Base-by-base conservation (phyloP, 129 eudicot genomes). In the Dittrichia graveolens region DNA sequence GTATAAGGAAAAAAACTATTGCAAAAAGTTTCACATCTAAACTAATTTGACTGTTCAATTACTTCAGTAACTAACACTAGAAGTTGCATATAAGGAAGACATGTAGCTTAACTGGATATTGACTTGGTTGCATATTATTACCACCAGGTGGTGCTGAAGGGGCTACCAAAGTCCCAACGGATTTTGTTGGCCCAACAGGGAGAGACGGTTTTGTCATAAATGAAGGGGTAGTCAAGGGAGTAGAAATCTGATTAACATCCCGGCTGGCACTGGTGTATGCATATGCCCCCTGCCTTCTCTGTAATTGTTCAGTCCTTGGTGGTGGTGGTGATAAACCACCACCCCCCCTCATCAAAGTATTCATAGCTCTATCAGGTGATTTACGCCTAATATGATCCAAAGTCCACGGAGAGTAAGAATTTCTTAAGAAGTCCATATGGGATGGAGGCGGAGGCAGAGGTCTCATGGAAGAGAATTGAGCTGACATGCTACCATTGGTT, bases 381-480 rank as follows among this genome's bases (percentile, higher is more conserved):
- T 88, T 87, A 71, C 75, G 85, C 80, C 95, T 83, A 43, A 93
- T 63, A 45, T 83, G 81, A 43, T 89, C 95, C 84, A 85, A 70
- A 8, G 86, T 79, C 98, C 92, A 89, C 1, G 91, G 84, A 61
- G 96, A 84, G 78, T 80, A 80, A 38, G 88, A 69, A 82, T 49
- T 72, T 65, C 84, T 79, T 34, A 76, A 66, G 4, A 78, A 62
- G 35, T 75, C 87, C 83, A 71, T 24, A 62, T 73, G 79, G 44
- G 83, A 76, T 5, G 79, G 77, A 58, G 72, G 75, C 85, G 12
- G 81, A 59, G 31, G 31, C 0, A 24, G 31, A 57, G 63, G 79
- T 77, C 95, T 81, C 45, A 78, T 13, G 61, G 87, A 75, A 11
- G 80, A 81, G 67, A 52, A 44, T 34, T 80, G 72, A 58, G 86